phyloP scores from a whole-genome alignment of 495 filamentous ascomycete species.

The Friedmanniomyces endolithicus region DNA sequence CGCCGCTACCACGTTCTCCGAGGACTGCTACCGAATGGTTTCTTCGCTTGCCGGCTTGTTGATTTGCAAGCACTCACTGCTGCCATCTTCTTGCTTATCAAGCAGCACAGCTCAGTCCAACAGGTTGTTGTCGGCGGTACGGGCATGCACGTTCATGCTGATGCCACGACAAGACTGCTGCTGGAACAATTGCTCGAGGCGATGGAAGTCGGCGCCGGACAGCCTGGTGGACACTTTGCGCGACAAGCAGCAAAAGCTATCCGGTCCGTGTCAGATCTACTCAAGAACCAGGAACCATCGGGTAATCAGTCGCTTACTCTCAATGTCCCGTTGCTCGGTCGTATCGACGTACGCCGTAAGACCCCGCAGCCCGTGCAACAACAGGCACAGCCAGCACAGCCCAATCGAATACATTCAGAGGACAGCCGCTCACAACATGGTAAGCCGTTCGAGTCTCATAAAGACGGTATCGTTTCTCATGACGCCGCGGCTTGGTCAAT shows the following conservation, averaged over 20 bases:
- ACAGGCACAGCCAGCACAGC: background rate
- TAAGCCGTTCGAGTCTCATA: background rate
- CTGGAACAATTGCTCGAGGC: background rate
- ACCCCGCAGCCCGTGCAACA: background rate
- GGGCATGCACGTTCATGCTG: background rate
- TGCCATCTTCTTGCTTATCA: slow-evolving; percentile 21
- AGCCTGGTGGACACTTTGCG: background rate
- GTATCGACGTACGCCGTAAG: background rate
- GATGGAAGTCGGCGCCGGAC: background rate
- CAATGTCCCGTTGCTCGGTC: background rate
- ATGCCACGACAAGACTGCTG: background rate
- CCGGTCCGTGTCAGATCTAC: background rate
- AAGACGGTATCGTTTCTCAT: background rate
- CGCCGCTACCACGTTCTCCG: slow-evolving; percentile 22
- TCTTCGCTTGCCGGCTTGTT: slow-evolving; percentile 25
- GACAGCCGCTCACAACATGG: background rate
- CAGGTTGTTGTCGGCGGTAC: background rate
- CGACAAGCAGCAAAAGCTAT: background rate
- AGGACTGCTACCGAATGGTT: slow-evolving; percentile 18
- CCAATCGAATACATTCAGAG: background rate
- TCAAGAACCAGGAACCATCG: background rate
- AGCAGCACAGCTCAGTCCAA: background rate
- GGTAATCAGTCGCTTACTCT: background rate
- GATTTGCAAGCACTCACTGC: slow-evolving; percentile 30
- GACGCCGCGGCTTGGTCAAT: background rate